Base-by-base conservation (phyloP, 768 basidiomycete species). In the Collybia mongolica region DNA sequence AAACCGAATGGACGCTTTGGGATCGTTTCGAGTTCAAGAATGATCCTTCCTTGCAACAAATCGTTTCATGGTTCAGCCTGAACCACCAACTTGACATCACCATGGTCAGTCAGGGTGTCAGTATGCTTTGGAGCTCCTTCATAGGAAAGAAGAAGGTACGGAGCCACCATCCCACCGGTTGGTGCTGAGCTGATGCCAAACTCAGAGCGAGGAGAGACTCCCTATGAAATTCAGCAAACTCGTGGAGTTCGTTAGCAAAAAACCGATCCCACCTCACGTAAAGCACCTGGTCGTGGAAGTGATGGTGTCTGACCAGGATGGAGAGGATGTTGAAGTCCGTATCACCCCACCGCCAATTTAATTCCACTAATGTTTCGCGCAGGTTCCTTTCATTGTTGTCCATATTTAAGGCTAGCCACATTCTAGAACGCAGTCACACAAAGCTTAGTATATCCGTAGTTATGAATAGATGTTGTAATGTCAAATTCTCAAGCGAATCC, bases 91-190 rank as follows among this genome's bases (percentile, higher is more conserved):
- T 98, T 28, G 87, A 93, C 32, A 77, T 98, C 45, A 84, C 83
- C 45, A 99, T 99, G 97, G 91, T 98, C 54, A 94, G 91, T 62
- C 90, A 93, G 66, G 96, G 94, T 37, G 95, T 98, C 28, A 94
- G 93, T 63, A 96, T 98, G 95, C 74, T 98, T 26, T 98, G 95
- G 93, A 94, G 91, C 54, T 86, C 90, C 28, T 99, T 96, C 68
- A 80, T 92, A 46, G 88, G 86, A 48, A 90, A 86, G 73, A 92
- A 92, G 76, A 98, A 98, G 88, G 95, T 90, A 37, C 26, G 78
- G 64, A 39, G 26, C 18, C 38, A 19, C 38, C 50, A 39, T 35
- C 39, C 12, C 40, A n/a, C 19, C 22, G 46, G n/a, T 49, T 12
- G 5, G 11, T 36, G 17, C 23, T 5, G 18, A 11, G 20, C 32